Evolutionary conservation across 176 grass and related monocot genomes (phyloP).

Genomic region (Juncus effusus): DNA sequence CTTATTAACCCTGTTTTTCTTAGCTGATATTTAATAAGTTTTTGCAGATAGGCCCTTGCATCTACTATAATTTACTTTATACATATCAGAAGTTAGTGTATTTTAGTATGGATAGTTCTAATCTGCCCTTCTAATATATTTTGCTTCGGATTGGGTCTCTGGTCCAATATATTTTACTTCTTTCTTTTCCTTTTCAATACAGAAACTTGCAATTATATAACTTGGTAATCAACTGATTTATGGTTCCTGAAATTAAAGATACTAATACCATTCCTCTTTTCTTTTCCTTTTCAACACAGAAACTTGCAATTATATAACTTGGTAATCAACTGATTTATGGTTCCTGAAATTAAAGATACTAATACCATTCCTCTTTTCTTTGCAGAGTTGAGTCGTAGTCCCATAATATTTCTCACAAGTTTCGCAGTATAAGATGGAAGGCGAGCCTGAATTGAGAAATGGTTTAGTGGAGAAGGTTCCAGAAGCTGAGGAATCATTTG

Average conservation of each 20-base stretch:
- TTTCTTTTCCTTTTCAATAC: neutral
- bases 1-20: neutral
- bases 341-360: conserved; percentile 5
- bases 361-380: neutral
- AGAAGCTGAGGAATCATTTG: conserved; percentile 9
- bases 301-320: neutral
- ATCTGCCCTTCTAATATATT: neutral
- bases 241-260: conserved; percentile 3
- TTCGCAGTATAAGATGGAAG: conserved; percentile 15
- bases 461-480: conserved; percentile 20
- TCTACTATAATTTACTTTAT: neutral
- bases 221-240: neutral
- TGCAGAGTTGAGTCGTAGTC: conserved; percentile 8
- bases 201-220: neutral
- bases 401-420: neutral
- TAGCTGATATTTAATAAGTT: conserved; percentile 6
- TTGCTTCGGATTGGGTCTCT: neutral
- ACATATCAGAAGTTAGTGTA: neutral
- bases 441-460: conserved; percentile 12
- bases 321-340: neutral
- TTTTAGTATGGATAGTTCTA: neutral
- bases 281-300: neutral
- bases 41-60: conserved; percentile 21
- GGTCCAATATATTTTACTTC: neutral
- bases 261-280: neutral